A percentile compares a stretch with the other conserved stretches of the same genome.
These are phyloP conservation scores for Aureobasidium sp. DNA, from an alignment of 2,329 filamentous ascomycete genomes.

Conservation along the genomic window DNA sequence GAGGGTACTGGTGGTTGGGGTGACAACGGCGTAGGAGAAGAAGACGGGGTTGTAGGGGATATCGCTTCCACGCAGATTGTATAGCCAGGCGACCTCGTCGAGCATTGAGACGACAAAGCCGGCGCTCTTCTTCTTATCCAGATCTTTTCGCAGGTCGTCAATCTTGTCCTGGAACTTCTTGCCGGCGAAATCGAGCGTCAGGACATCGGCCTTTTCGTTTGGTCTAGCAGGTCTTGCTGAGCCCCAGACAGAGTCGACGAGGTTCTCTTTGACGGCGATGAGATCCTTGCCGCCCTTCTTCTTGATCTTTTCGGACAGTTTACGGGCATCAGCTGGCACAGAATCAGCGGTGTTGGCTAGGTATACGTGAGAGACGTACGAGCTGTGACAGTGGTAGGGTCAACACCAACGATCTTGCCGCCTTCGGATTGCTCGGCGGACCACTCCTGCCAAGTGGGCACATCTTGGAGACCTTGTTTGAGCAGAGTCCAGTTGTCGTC, in stretches of 20 bases:
- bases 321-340: constrained; percentile 52
- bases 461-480: constrained; percentile 88
- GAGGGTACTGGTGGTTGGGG: constrained; percentile 64
- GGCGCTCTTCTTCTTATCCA: constrained; percentile 80
- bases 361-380: constrained; percentile 31
- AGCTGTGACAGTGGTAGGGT: constrained; percentile 78
- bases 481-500: constrained; percentile 86
- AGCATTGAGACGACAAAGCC: constrained; percentile 91
- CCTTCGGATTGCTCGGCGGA: constrained; percentile 74
- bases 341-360: constrained; percentile 33
- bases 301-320: constrained; percentile 77
- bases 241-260: constrained; percentile 89
- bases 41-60: constrained; percentile 98
- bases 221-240: constrained; percentile 65
- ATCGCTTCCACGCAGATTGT: constrained; percentile 89
- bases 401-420: constrained; percentile 83
- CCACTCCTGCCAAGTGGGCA: constrained; percentile 98
- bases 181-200: constrained; percentile 67
- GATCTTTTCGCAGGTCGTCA: constrained; percentile 76
- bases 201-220: constrained; percentile 65
- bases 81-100: constrained; percentile 97
- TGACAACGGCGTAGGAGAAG: constrained; percentile 91
- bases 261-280: constrained; percentile 68
- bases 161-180: constrained; percentile 80
- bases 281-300: constrained; percentile 76